Base-by-base conservation (phyloP, 495 filamentous ascomycete species). In the Penicillium canescens region DNA sequence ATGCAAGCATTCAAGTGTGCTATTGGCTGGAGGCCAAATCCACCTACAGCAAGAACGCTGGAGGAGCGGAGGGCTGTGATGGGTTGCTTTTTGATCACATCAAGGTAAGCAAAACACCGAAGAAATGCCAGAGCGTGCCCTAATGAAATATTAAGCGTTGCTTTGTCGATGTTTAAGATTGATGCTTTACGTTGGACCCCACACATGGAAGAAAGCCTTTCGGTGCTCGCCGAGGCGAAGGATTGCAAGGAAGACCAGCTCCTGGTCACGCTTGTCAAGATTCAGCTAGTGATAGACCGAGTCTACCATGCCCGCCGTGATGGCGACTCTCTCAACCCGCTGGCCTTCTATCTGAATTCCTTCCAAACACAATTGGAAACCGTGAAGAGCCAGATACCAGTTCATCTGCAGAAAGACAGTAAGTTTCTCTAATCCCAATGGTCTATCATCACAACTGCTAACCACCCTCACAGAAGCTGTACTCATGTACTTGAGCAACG, bases 21-120 rank as follows among this genome's bases (percentile, higher is more conserved):
- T 11, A 55, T 62, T 12, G 60, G 59, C 20, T 43, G 28, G 46
- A 56, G 55, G 34, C 64, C 52, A 40, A 60, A 35, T 53, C 47
- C 36, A 40, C 51, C 47, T 40, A 54, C 36, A 33, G 34, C 41
- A 37, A 75, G 73, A 49, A 80, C 76, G 0, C 57, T 78, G 38
- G 82, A 83, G 53, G 80, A 83, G 55, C 67, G 76, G 34, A 69
- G 83, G 41, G 76, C 79, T 21, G 72, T 76, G 21, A 65, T 84
- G 14, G 82, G 80, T 10, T 77, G 76, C 46, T 85, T 81, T 49
- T 60, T 78, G 26, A 41, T 82, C 23, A 79, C 74, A 10, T 81
- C 80, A 11, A 70, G 75, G 80, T 82, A 64, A 20, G 68, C 62
- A 14, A 14, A 31, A 2, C 9, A 9, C 8, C 28, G 5, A 9